phyloP scores from a whole-genome alignment of 306 rosid species.

The Vigna hirtella region DNA sequence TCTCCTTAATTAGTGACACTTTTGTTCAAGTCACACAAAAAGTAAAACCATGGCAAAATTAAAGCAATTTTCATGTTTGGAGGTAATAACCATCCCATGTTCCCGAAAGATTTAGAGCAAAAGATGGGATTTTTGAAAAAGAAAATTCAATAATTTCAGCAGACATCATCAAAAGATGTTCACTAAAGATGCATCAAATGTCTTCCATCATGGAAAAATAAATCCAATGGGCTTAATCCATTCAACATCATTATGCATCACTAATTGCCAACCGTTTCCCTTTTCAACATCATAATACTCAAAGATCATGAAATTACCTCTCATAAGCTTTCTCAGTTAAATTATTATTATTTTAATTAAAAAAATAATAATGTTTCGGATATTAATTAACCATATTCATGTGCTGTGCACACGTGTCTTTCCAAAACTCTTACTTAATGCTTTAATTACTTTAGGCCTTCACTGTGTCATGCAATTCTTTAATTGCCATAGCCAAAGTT shows the following conservation, averaged over 20 bases:
- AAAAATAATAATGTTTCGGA: too few species aligned
- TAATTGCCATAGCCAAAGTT: too few species aligned
- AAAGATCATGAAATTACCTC: background rate
- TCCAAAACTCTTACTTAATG: too few species aligned
- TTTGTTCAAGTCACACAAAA: background rate
- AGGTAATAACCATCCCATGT: conserved; percentile 73
- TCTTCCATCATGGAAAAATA: conserved; percentile 38
- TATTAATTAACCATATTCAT: too few species aligned
- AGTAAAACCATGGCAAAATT: too few species aligned
- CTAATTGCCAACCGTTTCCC: conserved; percentile 42
- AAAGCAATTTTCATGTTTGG: conserved; percentile 9
- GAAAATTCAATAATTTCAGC: conserved; percentile 59
- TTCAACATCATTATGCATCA: conserved; percentile 47
- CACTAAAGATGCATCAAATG: conserved; percentile 58
- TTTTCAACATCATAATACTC: conserved; percentile 40
- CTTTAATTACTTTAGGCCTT: too few species aligned
- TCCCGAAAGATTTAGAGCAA: conserved; percentile 65
- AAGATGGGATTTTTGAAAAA: conserved; percentile 59
- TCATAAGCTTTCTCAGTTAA: too few species aligned
- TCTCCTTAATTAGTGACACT: conserved; percentile 40
- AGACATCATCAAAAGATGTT: conserved; percentile 67
- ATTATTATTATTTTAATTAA: too few species aligned
- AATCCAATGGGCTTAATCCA: conserved; percentile 28
- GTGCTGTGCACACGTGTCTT: too few species aligned
- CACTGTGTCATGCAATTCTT: too few species aligned